Evolutionary conservation across 2,329 filamentous ascomycete species (phyloP).

Genomic region (Dendryphion nanum): DNA sequence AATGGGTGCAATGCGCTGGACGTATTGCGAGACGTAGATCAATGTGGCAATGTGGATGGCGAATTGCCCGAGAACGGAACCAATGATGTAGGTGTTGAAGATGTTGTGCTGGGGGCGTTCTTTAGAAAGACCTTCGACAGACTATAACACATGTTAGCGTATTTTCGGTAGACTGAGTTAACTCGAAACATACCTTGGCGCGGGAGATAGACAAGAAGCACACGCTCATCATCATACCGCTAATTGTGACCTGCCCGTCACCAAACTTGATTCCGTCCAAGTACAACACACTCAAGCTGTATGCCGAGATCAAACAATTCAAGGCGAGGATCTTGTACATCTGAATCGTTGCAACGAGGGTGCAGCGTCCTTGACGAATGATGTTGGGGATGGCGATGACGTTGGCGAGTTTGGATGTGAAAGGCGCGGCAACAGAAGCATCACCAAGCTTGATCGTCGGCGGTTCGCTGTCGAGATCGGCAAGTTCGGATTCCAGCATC

Average conservation of each 20-base stretch:
- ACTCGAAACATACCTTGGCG: slow-evolving; percentile 61
- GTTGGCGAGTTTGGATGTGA: slow-evolving; percentile 96
- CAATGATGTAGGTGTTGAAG: slow-evolving; percentile 98
- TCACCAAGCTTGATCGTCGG: slow-evolving; percentile 96
- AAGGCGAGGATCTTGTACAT: slow-evolving; percentile 99
- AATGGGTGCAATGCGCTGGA: slow-evolving; percentile 76
- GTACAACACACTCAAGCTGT: slow-evolving; percentile 94
- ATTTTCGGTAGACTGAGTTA: background rate
- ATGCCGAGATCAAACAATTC: slow-evolving; percentile 96
- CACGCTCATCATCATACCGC: slow-evolving; percentile 99
- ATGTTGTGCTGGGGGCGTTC: slow-evolving; percentile 98
- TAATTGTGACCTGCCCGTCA: slow-evolving; percentile 97
- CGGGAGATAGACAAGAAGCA: slow-evolving; percentile 99
- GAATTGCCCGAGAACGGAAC: slow-evolving; percentile 95
- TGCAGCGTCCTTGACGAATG: slow-evolving; percentile 95
- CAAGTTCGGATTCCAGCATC: slow-evolving; percentile 88
- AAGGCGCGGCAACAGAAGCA: slow-evolving; percentile 93
- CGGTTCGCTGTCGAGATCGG: slow-evolving; percentile 72
- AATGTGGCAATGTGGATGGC: slow-evolving; percentile 91
- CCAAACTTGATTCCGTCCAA: slow-evolving; percentile 99
- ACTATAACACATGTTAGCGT: slow-evolving; percentile 47
- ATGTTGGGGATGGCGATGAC: slow-evolving; percentile 98
- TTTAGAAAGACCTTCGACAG: slow-evolving; percentile 92
- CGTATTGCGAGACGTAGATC: slow-evolving; percentile 89
- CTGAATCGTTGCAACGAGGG: slow-evolving; percentile 95